These are phyloP conservation scores for Chaetomium cochliodes DNA, from an alignment of 495 filamentous ascomycete genomes.

Conservation along the genomic window DNA sequence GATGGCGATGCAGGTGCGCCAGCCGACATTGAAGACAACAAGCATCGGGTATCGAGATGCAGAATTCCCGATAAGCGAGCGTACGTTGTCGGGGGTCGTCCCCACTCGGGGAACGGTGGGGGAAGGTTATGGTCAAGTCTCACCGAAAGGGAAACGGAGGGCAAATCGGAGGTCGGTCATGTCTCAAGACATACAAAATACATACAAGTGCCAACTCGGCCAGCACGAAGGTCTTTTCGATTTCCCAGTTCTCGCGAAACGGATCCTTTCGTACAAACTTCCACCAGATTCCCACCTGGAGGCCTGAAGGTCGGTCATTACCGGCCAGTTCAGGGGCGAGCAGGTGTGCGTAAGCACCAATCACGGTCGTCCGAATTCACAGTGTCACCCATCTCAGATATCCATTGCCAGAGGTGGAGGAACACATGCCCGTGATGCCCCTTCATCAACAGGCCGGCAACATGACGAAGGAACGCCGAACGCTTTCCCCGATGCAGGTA, in stretches of 20 bases:
- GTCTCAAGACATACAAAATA: neutral
- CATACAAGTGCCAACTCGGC: neutral
- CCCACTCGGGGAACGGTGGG: neutral
- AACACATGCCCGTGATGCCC: no score
- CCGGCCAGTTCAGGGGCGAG: no score
- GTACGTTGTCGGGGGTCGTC: neutral
- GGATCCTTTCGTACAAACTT: no score
- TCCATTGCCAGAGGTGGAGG: no score
- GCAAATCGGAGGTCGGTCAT: neutral
- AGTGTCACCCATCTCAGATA: no score
- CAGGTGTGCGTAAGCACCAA: no score
- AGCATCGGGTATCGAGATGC: neutral
- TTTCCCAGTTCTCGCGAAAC: no score
- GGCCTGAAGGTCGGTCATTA: no score
- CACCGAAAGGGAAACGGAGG: constrained; percentile 8
- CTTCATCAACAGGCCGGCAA: no score
- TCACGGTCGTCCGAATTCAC: no score
- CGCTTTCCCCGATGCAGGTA: neutral
- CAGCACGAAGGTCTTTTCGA: no score
- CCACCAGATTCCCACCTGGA: no score
- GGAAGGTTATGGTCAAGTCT: constrained; percentile 17
- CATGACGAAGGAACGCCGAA: neutral
- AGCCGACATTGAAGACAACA: neutral
- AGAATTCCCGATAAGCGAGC: constrained; percentile 18
- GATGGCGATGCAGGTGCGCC: neutral